Evolutionary conservation across 2,329 filamentous ascomycete species (phyloP).

Genomic region (Sporothrix humicola): DNA sequence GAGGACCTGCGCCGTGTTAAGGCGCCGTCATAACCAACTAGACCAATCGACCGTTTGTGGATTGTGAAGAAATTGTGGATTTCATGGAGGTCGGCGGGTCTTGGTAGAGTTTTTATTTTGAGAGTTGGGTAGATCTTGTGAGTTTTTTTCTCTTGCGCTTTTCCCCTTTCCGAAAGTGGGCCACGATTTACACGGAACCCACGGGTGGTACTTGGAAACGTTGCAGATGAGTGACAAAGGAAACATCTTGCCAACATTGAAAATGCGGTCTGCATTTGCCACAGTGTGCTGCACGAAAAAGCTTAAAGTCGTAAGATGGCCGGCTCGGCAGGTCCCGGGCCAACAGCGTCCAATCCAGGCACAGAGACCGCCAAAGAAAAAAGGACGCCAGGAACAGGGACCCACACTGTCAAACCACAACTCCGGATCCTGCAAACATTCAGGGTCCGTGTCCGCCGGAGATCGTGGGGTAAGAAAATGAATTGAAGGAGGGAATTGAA

Average conservation of each 20-base stretch:
- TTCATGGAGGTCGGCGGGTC: not conserved
- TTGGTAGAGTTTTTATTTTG: not conserved
- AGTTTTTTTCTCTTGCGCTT: not conserved
- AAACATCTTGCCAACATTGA: not conserved
- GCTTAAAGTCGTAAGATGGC: not conserved
- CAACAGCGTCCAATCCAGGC: not conserved
- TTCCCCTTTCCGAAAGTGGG: no score
- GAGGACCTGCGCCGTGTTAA: conserved; percentile 27
- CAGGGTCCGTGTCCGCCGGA: not conserved
- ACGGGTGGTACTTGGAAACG: no score
- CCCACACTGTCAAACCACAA: not conserved
- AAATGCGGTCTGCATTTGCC: no score
- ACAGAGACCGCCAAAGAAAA: not conserved
- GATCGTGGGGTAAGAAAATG: not conserved
- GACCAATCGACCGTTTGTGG: conserved; percentile 17
- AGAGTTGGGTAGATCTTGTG: not conserved
- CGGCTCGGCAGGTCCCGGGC: not conserved
- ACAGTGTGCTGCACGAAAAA: not conserved
- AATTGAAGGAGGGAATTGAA: no score
- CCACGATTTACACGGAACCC: no score
- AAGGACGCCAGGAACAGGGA: not conserved
- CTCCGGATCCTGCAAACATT: not conserved
- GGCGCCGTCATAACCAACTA: conserved; percentile 27
- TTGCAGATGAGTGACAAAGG: not conserved
- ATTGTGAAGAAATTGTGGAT: not conserved